Evolutionary conservation across 345 rosid genomes (phyloP), one percentile per base, ranked within the genome.

Genomic region (Excoecaria cochinchinensis): DNA sequence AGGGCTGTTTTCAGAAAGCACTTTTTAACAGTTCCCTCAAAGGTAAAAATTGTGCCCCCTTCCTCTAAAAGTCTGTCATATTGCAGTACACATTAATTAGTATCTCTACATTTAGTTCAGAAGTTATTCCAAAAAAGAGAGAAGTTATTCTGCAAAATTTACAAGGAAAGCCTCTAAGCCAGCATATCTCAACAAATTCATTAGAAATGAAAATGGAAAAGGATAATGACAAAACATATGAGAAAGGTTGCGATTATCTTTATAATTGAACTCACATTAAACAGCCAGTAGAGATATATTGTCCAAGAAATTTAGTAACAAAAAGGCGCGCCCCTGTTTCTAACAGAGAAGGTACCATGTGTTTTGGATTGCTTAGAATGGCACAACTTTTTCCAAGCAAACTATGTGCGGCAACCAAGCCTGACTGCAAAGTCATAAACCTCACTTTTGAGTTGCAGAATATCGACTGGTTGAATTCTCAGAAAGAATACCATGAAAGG

Each of bases 41-140:
- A 95, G 4, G 86, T 84, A 77, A 87, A 92, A 74, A 86, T 86
- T 16, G 95, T 89, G 73, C 99, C 99, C 65, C 98, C 98, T 83
- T 91, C 95, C 87, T 92, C 98, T 74, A 92, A 67, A 70, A 92
- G 74, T 46, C 99, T 95, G 79, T 25, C 65, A 74, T 5, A 52
- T 36, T 46, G 53, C 36, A 50, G 59, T 46, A 22, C 16, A 48
- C 4, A 71, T 62, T 10, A n/a, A 51, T 70, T 42, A 65, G 11
- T 19, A 61, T 24, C 38, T 61, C 19, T 8, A 36, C 4, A 31
- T 60, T 2, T 22, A 19, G 21, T 46, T 19, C 40, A 59, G 22
- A 6, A 46, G 40, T 15, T 31, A 31, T 31, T 31, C 31, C 31
- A 31, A 31, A 31, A 31, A 19, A 39, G 7, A 19, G 19, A 14